Percentiles rank a stretch among this genome's conserved stretches.
Conservation (phyloP, 2,329 filamentous ascomycete genomes). For the Westerdykella ornata region DNA sequence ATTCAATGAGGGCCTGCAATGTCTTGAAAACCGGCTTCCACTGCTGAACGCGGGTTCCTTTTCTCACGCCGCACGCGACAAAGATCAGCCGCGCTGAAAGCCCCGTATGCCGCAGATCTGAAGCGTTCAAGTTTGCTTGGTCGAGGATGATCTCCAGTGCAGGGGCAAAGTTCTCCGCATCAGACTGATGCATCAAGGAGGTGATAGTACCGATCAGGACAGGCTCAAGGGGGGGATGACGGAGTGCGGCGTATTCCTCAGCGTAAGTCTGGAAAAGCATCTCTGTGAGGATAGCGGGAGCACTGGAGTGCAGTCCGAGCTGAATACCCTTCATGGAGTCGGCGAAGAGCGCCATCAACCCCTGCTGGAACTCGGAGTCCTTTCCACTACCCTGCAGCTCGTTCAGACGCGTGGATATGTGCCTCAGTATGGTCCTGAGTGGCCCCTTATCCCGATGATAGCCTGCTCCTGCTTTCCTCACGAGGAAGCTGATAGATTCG, state of each 20-base stretch:
- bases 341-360: slow-evolving; percentile 84
- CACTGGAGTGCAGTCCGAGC: slow-evolving; percentile 52
- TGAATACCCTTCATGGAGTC: slow-evolving; percentile 66
- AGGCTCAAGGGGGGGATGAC: slow-evolving; percentile 48
- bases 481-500: slow-evolving; percentile 87
- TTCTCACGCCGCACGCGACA: slow-evolving; percentile 68
- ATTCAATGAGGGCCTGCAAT: slow-evolving; percentile 26
- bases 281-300: slow-evolving; percentile 47
- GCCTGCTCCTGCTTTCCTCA: slow-evolving; percentile 77
- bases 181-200: slow-evolving; percentile 76
- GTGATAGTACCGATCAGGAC: slow-evolving; percentile 71
- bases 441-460: slow-evolving; percentile 66
- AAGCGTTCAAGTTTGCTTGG: slow-evolving; percentile 37
- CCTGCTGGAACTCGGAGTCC: slow-evolving; percentile 69
- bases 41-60: slow-evolving; percentile 63
- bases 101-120: slow-evolving; percentile 32
- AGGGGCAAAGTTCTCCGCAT: slow-evolving; percentile 63
- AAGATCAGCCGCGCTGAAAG: slow-evolving; percentile 52
- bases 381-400: slow-evolving; percentile 50
- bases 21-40: slow-evolving; percentile 61
- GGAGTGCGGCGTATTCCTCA: slow-evolving; percentile 32
- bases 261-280: slow-evolving; percentile 38
- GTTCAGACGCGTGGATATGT: slow-evolving; percentile 64
- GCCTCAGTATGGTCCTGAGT: slow-evolving; percentile 62
- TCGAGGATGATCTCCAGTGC: slow-evolving; percentile 54